Evolutionary conservation across 371 early-diverging fungal genomes (phyloP), one percentile per base, ranked within the genome.

Genomic region (Mortierella sp.): DNA sequence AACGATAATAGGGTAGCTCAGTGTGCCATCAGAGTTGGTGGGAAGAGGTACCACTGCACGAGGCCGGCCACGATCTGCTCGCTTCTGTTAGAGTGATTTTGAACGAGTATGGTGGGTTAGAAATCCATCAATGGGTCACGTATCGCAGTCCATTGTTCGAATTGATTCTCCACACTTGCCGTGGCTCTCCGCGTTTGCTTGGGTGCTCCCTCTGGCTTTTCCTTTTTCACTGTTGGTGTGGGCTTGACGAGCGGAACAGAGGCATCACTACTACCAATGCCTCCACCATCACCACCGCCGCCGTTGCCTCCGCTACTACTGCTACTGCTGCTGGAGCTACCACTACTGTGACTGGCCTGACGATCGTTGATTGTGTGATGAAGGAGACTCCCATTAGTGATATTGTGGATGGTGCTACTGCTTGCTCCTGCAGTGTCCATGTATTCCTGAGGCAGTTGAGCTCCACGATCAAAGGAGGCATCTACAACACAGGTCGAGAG

Each of bases 1-100:
- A 28, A 88, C 77, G 5, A 81, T 78, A 25, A 84, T 82, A 1
- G 88, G 88, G 27, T 84, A 80, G 17, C 76, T 70, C 21, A 86
- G 45, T 4, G 78, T 55, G 44, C 86, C 85, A 31, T 81, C 71
- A 2, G 74, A 59, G n/a, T 69, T 71, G 1, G 67, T 70, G 39
- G 66, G 60, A 37, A 67, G 62, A 14, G 78, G 74, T 29, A 78
- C 78, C 6, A 80, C 79, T 7, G 63, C 65, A 7, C 78, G 78
- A 17, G 80, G 78, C 37, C 74, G 70, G 25, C 78, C 73, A 43
- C 80, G 80, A 55, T 80, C 80, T 9, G 74, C 78, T 24, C 80
- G 70, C 54, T 80, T 80, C 79, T 80, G 61, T 63, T 48, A 14
- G 13, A 9, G 24, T 25, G 9, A 39, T 8, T 25, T 50, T 17